These are phyloP conservation scores for Lactuca sativa DNA, from an alignment of 129 eudicot genomes.

Conservation along the genomic window DNA sequence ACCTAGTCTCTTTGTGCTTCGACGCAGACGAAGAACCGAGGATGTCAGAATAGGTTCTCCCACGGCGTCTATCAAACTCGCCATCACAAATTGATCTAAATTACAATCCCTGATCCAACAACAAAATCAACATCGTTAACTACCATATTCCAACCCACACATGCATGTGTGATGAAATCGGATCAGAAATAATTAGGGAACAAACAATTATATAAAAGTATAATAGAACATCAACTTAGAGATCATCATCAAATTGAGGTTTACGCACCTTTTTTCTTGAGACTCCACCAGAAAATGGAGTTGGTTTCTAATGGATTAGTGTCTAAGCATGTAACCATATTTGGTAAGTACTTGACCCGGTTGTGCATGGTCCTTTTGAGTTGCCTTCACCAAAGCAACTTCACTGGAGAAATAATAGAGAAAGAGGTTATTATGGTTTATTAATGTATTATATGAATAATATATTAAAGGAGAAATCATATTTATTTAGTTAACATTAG, in stretches of 20 bases:
- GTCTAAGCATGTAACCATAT: no score
- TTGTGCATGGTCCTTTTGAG: no score
- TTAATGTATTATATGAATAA: no score
- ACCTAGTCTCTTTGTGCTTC: constrained; percentile 73
- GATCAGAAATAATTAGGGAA: neutral
- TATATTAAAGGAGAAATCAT: no score
- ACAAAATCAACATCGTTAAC: constrained; percentile 5
- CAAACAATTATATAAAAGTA: neutral
- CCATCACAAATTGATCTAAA: constrained; percentile 34
- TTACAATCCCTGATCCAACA: constrained; percentile 25
- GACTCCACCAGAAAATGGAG: constrained; percentile 10
- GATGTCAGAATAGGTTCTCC: constrained; percentile 76
- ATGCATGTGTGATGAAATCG: neutral
- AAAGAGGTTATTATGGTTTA: no score
- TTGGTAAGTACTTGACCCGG: no score
- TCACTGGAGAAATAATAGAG: no score
- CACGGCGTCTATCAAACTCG: constrained; percentile 44
- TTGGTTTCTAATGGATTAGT: no score
- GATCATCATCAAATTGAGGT: constrained; percentile 15
- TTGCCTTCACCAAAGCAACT: no score
- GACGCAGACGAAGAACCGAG: constrained; percentile 68
- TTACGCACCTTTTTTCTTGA: constrained; percentile 27
- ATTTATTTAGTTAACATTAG: no score
- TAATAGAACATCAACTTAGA: neutral
- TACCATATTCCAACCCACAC: constrained; percentile 7